Evolutionary conservation across 2,329 filamentous ascomycete species (phyloP), one percentile per base, ranked within the genome.

Genomic region (Paecilomyces fulvus): DNA sequence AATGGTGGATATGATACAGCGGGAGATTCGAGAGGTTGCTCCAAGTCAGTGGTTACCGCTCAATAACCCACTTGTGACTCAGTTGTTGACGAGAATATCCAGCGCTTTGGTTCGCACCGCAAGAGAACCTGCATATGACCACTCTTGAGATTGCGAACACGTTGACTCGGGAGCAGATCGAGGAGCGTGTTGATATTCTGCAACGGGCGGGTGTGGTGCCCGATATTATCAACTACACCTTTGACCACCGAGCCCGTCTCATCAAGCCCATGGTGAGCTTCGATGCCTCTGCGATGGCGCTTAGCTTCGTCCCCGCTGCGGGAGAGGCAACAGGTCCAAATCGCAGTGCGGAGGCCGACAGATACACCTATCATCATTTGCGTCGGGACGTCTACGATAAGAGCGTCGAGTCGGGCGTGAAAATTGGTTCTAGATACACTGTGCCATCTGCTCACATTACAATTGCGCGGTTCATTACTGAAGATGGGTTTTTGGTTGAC

Each of bases 371-470:
- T 70, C 92, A 96, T 68, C 92, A 97, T 71, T 82, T 97, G 8
- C 85, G 92, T 2, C 81, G 87, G 3, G 90, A 96, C 67, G 70
- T 95, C 11, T 94, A 86, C 69, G 77, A 81, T 52, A 75, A 83
- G 25, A 81, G 83, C 3, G 75, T 78, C 50, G 75, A 75, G 3
- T 80, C 84, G 0, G 89, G 88, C 1, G 77, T 92, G n/a, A 74
- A 80, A 14, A 80, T 96, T 31, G 86, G 80, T 21, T 89, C 88
- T 54, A 80, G 92, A 56, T 97, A 96, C 69, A 85, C 92, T 23
- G 90, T 95, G 1, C 92, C 92, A 1, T 92, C 88, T 51, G 90
- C 90, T 14, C 92, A 97, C 75, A 82, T 96, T 66, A 96, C 92
- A 0, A 82, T 97, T 56, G 92, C 83, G 0, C 80, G 92, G 3